Conservation (phyloP, 2,329 filamentous ascomycete genomes). For the Colletotrichum sp. region DNA sequence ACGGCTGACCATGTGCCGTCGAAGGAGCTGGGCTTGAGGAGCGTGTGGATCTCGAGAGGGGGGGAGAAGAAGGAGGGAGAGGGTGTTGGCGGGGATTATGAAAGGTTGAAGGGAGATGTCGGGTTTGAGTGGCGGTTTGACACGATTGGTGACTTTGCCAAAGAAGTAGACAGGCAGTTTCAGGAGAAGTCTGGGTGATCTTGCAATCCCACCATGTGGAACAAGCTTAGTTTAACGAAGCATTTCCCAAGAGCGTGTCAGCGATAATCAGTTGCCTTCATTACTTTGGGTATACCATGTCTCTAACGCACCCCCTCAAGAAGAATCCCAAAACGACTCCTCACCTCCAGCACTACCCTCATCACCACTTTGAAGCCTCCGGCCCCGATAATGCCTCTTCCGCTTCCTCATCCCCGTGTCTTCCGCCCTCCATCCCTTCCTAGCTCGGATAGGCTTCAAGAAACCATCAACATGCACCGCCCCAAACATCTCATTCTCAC, state of each 20-base stretch:
- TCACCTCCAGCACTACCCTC: not conserved
- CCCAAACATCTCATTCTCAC: conserved; percentile 62
- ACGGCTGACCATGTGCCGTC: conserved; percentile 72
- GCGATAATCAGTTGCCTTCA: not conserved
- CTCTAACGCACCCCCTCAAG: not conserved
- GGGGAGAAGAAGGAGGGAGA: conserved; percentile 51
- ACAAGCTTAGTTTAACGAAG: not conserved
- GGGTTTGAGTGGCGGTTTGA: conserved; percentile 62
- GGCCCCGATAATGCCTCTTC: conserved; percentile 14
- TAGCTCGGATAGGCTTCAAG: conserved; percentile 57
- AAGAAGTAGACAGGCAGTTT: conserved; percentile 48
- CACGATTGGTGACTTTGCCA: conserved; percentile 65
- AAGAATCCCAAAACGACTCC: conserved; percentile 8
- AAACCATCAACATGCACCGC: conserved; percentile 75
- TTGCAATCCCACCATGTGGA: accelerated
- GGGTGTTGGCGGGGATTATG: conserved; percentile 33
- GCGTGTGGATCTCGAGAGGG: conserved; percentile 68
- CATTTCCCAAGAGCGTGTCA: accelerated
- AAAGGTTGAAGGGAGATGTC: conserved; percentile 47
- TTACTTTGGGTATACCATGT: not conserved
- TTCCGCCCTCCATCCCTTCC: conserved; percentile 47
- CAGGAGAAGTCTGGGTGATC: not conserved
- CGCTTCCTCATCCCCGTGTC: conserved; percentile 15
- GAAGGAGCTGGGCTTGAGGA: conserved; percentile 62
- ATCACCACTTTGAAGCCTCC: not conserved